Evolutionary conservation across 225 moss, liverwort and hornwort genomes (phyloP).

Genomic region (Bryoerythrophyllum caledonicum): DNA sequence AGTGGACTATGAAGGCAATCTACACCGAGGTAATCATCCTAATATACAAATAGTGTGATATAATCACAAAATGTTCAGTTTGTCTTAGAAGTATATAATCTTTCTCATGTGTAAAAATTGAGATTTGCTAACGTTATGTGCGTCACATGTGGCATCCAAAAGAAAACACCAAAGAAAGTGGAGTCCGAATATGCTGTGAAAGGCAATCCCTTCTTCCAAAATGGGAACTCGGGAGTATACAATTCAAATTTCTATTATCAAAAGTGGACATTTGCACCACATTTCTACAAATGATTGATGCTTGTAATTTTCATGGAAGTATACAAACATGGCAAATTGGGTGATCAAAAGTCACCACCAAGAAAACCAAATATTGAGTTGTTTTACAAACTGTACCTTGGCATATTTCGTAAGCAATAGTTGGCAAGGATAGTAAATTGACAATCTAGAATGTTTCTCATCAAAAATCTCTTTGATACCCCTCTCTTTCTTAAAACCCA

Average conservation of each 20-base stretch:
- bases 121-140: background rate
- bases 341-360: slow-evolving; percentile 25
- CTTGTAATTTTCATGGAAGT: slow-evolving; percentile 35
- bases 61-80: background rate
- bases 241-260: slow-evolving; percentile 21
- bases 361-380: slow-evolving; percentile 24
- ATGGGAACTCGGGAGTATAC: background rate
- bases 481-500: too few species aligned
- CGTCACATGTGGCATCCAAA: background rate
- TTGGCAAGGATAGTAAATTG: too few species aligned
- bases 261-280: slow-evolving; percentile 37
- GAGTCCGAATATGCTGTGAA: background rate
- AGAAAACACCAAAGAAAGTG: background rate
- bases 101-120: too few species aligned
- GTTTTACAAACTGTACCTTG: too few species aligned
- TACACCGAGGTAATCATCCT: background rate
- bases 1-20: background rate
- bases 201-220: slow-evolving; percentile 12
- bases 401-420: too few species aligned
- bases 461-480: too few species aligned
- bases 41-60: background rate
- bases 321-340: slow-evolving; percentile 25
- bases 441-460: too few species aligned
- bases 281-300: slow-evolving; percentile 38
- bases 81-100: too few species aligned